Conservation (phyloP, 2,329 filamentous ascomycete species). For the Claviceps monticola region DNA sequence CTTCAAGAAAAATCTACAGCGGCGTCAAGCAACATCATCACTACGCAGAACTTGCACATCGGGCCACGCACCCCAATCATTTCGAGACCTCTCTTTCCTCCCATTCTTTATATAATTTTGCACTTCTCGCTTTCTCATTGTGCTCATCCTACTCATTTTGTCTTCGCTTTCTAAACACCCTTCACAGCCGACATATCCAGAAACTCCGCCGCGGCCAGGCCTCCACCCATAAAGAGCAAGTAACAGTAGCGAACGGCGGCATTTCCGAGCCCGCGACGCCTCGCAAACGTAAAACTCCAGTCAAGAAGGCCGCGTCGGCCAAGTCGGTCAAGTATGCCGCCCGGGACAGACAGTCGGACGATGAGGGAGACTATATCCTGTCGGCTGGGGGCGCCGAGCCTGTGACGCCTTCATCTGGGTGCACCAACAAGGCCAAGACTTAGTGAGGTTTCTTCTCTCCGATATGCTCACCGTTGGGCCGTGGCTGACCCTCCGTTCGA, state of each 20-base stretch:
- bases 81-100: background rate
- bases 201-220: constrained; percentile 26
- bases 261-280: constrained; percentile 4
- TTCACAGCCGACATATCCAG: constrained; percentile 30
- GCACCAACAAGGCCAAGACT: constrained; percentile 11
- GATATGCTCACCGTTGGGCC: background rate
- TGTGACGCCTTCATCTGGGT: background rate
- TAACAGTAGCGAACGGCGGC: constrained; percentile 4
- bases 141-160: too few relatives aligned
- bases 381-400: background rate
- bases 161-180: background rate
- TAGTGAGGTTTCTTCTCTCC: background rate
- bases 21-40: constrained; percentile 23
- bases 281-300: constrained; percentile 17
- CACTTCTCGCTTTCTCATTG: background rate
- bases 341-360: constrained; percentile 11
- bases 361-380: constrained; percentile 5
- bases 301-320: constrained; percentile 11
- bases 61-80: background rate
- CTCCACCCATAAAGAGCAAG: constrained; percentile 9
- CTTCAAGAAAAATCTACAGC: constrained; percentile 22
- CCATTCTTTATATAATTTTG: constrained; percentile 1
- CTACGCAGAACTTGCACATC: constrained; percentile 6
- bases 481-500: background rate
- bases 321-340: constrained; percentile 9